Conservation (phyloP, 371 early-diverging fungal species). For the Circinella minor region DNA sequence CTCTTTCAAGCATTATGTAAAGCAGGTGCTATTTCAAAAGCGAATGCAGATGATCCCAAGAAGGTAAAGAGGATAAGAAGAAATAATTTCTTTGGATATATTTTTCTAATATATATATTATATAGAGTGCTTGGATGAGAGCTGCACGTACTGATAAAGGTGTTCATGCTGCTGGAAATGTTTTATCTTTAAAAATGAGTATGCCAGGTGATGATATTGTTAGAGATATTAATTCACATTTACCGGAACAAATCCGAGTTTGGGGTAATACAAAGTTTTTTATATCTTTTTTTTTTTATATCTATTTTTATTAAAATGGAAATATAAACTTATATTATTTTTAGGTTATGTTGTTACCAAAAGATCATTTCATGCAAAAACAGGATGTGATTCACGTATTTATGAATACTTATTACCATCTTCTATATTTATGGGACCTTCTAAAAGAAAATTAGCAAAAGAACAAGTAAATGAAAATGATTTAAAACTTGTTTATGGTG, state of each 20-base stretch:
- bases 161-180: conserved; percentile 98
- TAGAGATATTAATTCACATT: conserved; percentile 69
- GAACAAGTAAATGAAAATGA: conserved; percentile 31
- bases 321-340: neutral
- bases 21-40: conserved; percentile 80
- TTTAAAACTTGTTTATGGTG: conserved; percentile 24
- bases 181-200: conserved; percentile 93
- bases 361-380: conserved; percentile 92
- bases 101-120: no score
- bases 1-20: conserved; percentile 77
- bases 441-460: conserved; percentile 21
- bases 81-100: neutral
- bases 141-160: conserved; percentile 99
- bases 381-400: conserved; percentile 88
- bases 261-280: conserved; percentile 65
- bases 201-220: conserved; percentile 63
- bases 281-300: no score
- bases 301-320: neutral
- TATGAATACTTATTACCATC: conserved; percentile 99
- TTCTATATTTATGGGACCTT: conserved; percentile 73
- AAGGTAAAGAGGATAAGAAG: conserved; percentile 55
- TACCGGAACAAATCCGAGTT: conserved; percentile 85
- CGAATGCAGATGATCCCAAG: conserved; percentile 76
- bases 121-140: conserved; percentile 62
- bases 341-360: conserved; percentile 73